Evolutionary conservation across 495 filamentous ascomycete genomes (phyloP).

Genomic region (Trichoderma gamsii): DNA sequence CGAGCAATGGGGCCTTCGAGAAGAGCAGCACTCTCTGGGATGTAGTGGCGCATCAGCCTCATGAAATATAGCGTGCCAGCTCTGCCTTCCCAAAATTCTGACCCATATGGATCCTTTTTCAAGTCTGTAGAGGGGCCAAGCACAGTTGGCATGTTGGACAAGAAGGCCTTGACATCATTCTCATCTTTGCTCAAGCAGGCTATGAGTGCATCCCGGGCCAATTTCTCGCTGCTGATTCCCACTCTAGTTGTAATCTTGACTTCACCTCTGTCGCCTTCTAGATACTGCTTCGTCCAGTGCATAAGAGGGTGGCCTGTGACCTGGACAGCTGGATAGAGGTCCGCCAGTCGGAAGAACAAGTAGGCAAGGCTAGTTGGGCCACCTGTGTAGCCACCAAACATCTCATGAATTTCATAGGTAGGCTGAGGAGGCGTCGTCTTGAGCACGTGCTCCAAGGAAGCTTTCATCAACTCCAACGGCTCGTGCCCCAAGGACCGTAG

Average conservation of each 20-base stretch:
- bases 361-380: slow-evolving; percentile 56
- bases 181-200: slow-evolving; percentile 42
- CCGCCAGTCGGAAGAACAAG: slow-evolving; percentile 43
- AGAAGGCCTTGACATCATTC: slow-evolving; percentile 38
- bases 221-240: slow-evolving; percentile 50
- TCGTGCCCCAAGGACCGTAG: not conserved
- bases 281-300: slow-evolving; percentile 45
- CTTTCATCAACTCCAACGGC: slow-evolving; percentile 18
- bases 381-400: slow-evolving; percentile 44
- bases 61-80: slow-evolving; percentile 58
- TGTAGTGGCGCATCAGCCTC: slow-evolving; percentile 34
- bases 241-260: slow-evolving; percentile 23
- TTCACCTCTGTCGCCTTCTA: slow-evolving; percentile 39
- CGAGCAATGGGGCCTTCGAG: slow-evolving; percentile 31
- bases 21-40: slow-evolving; percentile 25
- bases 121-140: slow-evolving; percentile 4
- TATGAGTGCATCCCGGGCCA: slow-evolving; percentile 46
- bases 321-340: slow-evolving; percentile 32
- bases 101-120: not conserved
- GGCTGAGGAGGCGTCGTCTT: slow-evolving; percentile 28
- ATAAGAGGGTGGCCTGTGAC: slow-evolving; percentile 38
- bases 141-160: slow-evolving; percentile 35
- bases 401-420: not conserved
- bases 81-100: slow-evolving; percentile 54
- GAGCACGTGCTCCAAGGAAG: slow-evolving; percentile 31